phyloP scores from a whole-genome alignment of 2,329 filamentous ascomycete species.

The Talaromyces funiculosus region DNA sequence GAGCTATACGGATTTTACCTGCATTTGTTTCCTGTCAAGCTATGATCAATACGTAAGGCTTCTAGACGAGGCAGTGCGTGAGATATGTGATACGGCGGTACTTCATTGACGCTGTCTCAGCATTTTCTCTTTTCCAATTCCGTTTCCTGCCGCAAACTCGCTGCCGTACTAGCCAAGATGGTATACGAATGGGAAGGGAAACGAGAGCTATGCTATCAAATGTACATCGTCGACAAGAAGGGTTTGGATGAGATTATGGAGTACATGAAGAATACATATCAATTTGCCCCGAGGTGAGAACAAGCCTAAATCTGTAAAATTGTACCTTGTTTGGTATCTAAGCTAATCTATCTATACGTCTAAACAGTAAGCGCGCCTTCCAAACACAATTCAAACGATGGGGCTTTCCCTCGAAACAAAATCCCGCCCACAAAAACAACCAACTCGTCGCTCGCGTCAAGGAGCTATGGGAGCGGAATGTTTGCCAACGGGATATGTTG shows the following conservation, averaged over 20 bases:
- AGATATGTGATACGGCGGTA: not conserved
- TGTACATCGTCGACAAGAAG: conserved; percentile 73
- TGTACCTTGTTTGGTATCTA: not conserved
- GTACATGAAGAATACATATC: conserved; percentile 59
- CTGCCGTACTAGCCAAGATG: conserved; percentile 24
- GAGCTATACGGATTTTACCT: not conserved
- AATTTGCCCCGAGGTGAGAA: conserved; percentile 64
- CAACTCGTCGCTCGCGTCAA: conserved; percentile 63
- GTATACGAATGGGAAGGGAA: conserved; percentile 65
- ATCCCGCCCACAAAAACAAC: conserved; percentile 64
- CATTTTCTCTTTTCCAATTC: conserved; percentile 17
- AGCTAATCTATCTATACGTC: not conserved
- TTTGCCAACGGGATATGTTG: conserved; percentile 68
- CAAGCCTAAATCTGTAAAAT: conserved; percentile 8
- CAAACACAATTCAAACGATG: conserved; percentile 72
- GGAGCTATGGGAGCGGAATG: conserved; percentile 72
- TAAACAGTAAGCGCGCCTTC: conserved; percentile 61
- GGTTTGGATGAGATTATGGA: conserved; percentile 69
- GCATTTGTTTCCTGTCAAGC: not conserved
- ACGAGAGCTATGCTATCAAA: conserved; percentile 58
- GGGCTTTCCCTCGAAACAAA: conserved; percentile 71
- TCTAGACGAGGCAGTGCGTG: not conserved
- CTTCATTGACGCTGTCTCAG: conserved; percentile 22
- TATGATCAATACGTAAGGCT: not conserved
- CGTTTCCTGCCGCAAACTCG: not conserved